These are phyloP conservation scores for Mycoemilia scoparia DNA, from an alignment of 192 early-diverging fungal genomes.

Conservation along the genomic window DNA sequence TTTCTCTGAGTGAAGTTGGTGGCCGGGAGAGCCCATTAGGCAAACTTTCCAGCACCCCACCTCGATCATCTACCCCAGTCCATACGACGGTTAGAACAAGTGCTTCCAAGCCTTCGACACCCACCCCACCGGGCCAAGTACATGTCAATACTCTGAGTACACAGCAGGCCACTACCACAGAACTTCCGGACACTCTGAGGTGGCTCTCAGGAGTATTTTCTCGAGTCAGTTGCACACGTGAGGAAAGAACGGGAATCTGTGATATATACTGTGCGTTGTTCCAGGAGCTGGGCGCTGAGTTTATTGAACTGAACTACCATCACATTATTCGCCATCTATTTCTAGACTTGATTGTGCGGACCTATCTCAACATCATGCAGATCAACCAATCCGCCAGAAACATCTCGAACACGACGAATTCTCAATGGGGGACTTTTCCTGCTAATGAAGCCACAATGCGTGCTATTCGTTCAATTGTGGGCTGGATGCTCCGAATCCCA, in stretches of 20 bases:
- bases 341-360: conserved; percentile 25
- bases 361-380: conserved; percentile 4
- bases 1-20: too few relatives aligned
- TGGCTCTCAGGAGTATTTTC: conserved; percentile 44
- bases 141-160: too few relatives aligned
- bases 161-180: too few relatives aligned
- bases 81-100: too few relatives aligned
- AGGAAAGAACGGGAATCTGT: conserved; percentile 55
- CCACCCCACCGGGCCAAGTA: too few relatives aligned
- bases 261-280: conserved; percentile 63
- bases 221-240: conserved; percentile 39
- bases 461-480: conserved; percentile 56
- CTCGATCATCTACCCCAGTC: too few relatives aligned
- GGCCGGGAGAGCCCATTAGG: too few relatives aligned
- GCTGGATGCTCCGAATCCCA: conserved; percentile 37
- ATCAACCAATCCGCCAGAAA: background rate
- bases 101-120: too few relatives aligned
- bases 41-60: too few relatives aligned
- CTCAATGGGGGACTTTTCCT: too few relatives aligned
- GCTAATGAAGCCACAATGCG: conserved; percentile 42
- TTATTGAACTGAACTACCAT: conserved; percentile 58
- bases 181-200: conserved; percentile 49
- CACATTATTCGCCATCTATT: conserved; percentile 49
- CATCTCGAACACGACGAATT: background rate
- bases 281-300: conserved; percentile 42